Percentiles rank a stretch among this genome's conserved stretches.
These are phyloP conservation scores for Apiospora pterosperma DNA, from an alignment of 2,329 filamentous ascomycete species.

Conservation along the genomic window DNA sequence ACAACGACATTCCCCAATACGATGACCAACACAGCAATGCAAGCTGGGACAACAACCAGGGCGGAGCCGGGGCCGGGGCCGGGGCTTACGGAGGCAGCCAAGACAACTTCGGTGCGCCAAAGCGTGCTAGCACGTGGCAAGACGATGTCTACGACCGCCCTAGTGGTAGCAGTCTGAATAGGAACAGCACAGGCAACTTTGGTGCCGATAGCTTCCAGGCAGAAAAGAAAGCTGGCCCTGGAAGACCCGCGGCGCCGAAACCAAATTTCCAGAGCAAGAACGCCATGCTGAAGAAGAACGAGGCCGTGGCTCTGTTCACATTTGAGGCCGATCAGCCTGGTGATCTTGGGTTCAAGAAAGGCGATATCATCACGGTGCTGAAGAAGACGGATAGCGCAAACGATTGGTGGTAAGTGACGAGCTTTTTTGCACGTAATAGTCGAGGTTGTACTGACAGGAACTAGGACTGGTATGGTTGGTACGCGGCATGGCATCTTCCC, in stretches of 20 bases:
- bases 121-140: slow-evolving; percentile 68
- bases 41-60: slow-evolving; percentile 81
- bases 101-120: slow-evolving; percentile 53
- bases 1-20: slow-evolving; percentile 92
- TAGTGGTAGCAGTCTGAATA: slow-evolving; percentile 34
- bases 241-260: slow-evolving; percentile 82
- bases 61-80: slow-evolving; percentile 25
- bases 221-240: slow-evolving; percentile 56
- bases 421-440: background rate
- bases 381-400: slow-evolving; percentile 93
- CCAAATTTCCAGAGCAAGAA: slow-evolving; percentile 70
- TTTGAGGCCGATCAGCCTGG: slow-evolving; percentile 94
- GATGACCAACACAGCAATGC: slow-evolving; percentile 79
- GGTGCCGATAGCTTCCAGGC: slow-evolving; percentile 42
- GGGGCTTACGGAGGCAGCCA: slow-evolving; percentile 21
- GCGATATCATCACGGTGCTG: slow-evolving; percentile 89
- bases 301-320: slow-evolving; percentile 87
- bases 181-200: slow-evolving; percentile 52
- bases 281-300: slow-evolving; percentile 61
- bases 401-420: slow-evolving; percentile 77
- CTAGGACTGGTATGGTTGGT: slow-evolving; percentile 83
- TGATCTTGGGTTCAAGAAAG: slow-evolving; percentile 94
- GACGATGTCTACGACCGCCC: slow-evolving; percentile 71
- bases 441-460: slow-evolving; percentile 6
- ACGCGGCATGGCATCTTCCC: slow-evolving; percentile 88